Evolutionary conservation across 1,139 yeast genomes (phyloP), one percentile per base, ranked within the genome.

Genomic region (Diutina catenulata): DNA sequence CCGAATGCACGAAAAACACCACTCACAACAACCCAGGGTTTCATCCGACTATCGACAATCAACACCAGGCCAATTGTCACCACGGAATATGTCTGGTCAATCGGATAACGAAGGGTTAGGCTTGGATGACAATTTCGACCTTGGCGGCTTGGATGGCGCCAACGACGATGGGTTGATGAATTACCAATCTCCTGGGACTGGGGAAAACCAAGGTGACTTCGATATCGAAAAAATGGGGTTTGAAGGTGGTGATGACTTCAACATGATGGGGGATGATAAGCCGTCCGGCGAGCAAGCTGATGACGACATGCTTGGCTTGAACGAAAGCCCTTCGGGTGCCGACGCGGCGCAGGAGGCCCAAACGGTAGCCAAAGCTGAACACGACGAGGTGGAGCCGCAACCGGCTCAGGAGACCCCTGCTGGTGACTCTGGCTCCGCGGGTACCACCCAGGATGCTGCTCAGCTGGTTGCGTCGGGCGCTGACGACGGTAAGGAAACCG

Each of bases 151-250:
- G 35, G 35, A 31, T 13, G 9, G 25, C 9, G 35, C 25, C 13
- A 26, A 21, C 15, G 21, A 20, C 18, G 24, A 21, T 7, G 16
- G 14, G 35, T 20, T 31, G 22, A 24, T 31, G 9, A n/a, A n/a
- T n/a, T n/a, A n/a, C n/a, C n/a, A n/a, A n/a, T n/a, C n/a, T n/a
- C n/a, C n/a, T n/a, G n/a, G n/a, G n/a, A n/a, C 16, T 18, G 22
- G 16, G 19, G 35, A 20, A 6, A 26, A 14, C 25, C 14, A 31
- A 10, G 20, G 18, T 6, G 9, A 6, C 19, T 31, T 31, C 5
- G 35, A 31, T 9, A 21, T 31, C 25, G 35, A 14, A 18, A 31
- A 31, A 21, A 31, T 31, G 35, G 35, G 21, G 9, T 31, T 31
- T 15, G 35, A 21, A 9, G 21, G 21, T 11, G 19, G 13, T 16